Conservation (phyloP, 768 basidiomycete genomes). For the Lactarius indigo region DNA sequence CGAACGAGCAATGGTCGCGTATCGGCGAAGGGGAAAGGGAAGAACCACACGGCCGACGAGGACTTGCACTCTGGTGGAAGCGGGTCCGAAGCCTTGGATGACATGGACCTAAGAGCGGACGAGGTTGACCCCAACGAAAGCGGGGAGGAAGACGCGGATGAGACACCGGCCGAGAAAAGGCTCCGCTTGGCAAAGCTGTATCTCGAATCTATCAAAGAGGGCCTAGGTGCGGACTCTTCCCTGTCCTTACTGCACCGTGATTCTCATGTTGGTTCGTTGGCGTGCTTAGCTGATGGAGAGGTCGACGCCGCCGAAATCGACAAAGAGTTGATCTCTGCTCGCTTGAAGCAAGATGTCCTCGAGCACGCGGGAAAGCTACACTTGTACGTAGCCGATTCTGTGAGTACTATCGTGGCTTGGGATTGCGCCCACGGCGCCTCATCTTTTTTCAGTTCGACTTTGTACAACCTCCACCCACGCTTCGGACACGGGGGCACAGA, state of each 20-base stretch:
- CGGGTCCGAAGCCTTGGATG: slow-evolving; percentile 51
- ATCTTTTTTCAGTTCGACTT: slow-evolving; percentile 51
- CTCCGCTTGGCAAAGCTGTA: slow-evolving; percentile 89
- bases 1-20: slow-evolving; percentile 30
- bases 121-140: slow-evolving; percentile 56
- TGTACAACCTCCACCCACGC: slow-evolving; percentile 41
- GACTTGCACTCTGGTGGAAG: slow-evolving; percentile 64
- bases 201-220: slow-evolving; percentile 75
- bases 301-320: slow-evolving; percentile 97
- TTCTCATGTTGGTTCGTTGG: neutral
- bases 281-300: slow-evolving; percentile 68
- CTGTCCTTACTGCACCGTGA: neutral
- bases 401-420: slow-evolving; percentile 35
- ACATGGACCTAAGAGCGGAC: slow-evolving; percentile 64
- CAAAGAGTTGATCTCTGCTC: slow-evolving; percentile 83
- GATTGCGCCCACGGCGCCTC: neutral
- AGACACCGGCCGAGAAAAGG: slow-evolving; percentile 92
- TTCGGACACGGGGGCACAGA: slow-evolving; percentile 71
- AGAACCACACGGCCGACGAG: slow-evolving; percentile 42
- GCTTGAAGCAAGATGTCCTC: slow-evolving; percentile 89
- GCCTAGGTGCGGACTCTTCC: slow-evolving; percentile 47
- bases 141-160: slow-evolving; percentile 81
- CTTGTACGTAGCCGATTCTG: slow-evolving; percentile 71
- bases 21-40: slow-evolving; percentile 30
- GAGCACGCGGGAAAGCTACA: slow-evolving; percentile 88